phyloP scores from a whole-genome alignment of 805 yeast genomes.

The Pichia deserticola region DNA sequence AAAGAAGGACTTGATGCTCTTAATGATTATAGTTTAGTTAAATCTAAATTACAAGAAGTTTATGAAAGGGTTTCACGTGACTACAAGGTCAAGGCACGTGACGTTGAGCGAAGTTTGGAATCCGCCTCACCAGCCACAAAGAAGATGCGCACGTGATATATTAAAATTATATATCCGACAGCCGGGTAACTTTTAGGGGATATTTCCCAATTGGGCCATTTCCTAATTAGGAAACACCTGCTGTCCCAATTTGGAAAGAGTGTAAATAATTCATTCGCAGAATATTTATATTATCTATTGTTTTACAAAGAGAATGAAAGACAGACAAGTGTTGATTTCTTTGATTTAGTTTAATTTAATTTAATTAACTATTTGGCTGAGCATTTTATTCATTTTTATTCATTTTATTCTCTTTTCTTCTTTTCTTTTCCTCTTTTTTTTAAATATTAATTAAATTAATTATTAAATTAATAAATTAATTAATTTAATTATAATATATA shows the following conservation, averaged over 20 bases:
- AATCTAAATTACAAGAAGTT: conserved; percentile 54
- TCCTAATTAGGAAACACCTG: neutral
- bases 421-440: neutral
- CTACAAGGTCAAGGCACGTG: neutral
- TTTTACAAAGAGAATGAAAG: neutral
- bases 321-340: neutral
- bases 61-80: neutral
- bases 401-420: neutral
- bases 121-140: too few relatives aligned
- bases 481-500: too few relatives aligned
- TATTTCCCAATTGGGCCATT: neutral
- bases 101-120: neutral
- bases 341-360: too few relatives aligned
- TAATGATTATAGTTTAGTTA: conserved; percentile 48
- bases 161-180: too few relatives aligned
- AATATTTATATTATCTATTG: too few relatives aligned
- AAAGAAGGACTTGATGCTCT: conserved; percentile 66
- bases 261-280: neutral
- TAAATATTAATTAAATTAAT: too few relatives aligned
- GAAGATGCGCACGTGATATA: too few relatives aligned
- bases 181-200: neutral
- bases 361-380: neutral
- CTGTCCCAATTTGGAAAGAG: neutral
- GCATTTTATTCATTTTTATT: neutral
- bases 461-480: too few relatives aligned